phyloP scores from a whole-genome alignment of 257 asterid species.

The Scutellaria galericulata region DNA sequence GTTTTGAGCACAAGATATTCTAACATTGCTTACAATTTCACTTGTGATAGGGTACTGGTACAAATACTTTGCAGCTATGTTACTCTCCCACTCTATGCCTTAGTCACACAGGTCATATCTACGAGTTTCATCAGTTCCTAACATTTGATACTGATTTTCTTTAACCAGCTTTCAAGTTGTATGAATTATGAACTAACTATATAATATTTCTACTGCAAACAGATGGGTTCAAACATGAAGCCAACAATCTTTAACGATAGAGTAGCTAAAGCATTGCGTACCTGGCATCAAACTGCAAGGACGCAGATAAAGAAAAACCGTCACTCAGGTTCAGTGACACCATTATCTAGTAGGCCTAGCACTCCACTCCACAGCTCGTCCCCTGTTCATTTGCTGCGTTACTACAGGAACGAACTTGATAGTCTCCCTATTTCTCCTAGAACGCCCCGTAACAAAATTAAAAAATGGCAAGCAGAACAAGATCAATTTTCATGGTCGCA shows the following conservation, averaged over 20 bases:
- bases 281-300: constrained; percentile 61
- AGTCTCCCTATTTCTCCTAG: constrained; percentile 30
- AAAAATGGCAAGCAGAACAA: constrained; percentile 41
- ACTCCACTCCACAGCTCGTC: constrained; percentile 44
- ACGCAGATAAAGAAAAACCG: constrained; percentile 51
- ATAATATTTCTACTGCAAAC: neutral
- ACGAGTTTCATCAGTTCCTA: neutral
- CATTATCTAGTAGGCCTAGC: constrained; percentile 47
- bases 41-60: constrained; percentile 49
- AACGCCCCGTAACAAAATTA: constrained; percentile 20
- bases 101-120: constrained; percentile 63
- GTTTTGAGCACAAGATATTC: neutral
- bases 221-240: constrained; percentile 77
- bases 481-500: constrained; percentile 33
- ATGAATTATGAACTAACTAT: neutral
- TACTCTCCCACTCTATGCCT: constrained; percentile 69
- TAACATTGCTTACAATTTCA: constrained; percentile 4
- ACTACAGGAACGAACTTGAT: constrained; percentile 39
- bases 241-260: constrained; percentile 63
- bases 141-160: neutral
- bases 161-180: neutral
- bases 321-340: constrained; percentile 31
- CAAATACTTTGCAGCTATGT: constrained; percentile 71
- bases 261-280: constrained; percentile 52
- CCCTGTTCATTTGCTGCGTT: constrained; percentile 45